Evolutionary conservation across 352 stramenopile species (phyloP).

Genomic region (Pythium diclinum): DNA sequence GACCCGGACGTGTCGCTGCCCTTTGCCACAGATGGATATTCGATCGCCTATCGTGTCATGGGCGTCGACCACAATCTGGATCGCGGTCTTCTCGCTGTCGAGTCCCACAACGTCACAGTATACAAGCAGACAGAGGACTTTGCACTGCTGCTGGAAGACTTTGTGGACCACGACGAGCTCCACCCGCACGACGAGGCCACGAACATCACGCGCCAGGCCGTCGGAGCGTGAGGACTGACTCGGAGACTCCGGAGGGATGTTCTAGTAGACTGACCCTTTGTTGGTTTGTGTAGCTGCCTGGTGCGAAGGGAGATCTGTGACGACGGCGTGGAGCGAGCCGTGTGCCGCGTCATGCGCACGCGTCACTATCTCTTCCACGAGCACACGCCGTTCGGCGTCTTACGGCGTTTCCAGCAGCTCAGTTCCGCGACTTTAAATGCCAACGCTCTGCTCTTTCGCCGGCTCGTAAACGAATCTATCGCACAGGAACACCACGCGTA

Average conservation of each 20-base stretch:
- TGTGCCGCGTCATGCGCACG: conserved; percentile 15
- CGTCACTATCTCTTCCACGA: conserved; percentile 14
- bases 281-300: background rate
- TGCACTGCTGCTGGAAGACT: conserved; percentile 33
- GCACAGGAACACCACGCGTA: background rate
- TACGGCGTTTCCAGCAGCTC: background rate
- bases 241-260: background rate
- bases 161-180: conserved; percentile 33
- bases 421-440: background rate
- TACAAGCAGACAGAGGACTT: conserved; percentile 28
- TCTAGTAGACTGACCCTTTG: background rate
- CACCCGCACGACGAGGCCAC: conserved; percentile 16
- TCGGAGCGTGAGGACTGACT: conserved; percentile 15
- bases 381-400: background rate
- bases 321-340: background rate
- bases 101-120: conserved; percentile 27
- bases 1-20: conserved; percentile 20
- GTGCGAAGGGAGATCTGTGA: conserved; percentile 2
- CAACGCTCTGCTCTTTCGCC: background rate
- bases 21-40: conserved; percentile 12
- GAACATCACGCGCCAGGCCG: conserved; percentile 25
- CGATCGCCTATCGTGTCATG: conserved; percentile 16
- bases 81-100: conserved; percentile 22
- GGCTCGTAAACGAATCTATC: background rate
- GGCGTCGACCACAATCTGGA: conserved; percentile 9